A percentile compares a stretch with the other conserved stretches of the same genome.
Evolutionary conservation across 2,329 filamentous ascomycete species (phyloP).

Genomic region (Metarhizium humberi): DNA sequence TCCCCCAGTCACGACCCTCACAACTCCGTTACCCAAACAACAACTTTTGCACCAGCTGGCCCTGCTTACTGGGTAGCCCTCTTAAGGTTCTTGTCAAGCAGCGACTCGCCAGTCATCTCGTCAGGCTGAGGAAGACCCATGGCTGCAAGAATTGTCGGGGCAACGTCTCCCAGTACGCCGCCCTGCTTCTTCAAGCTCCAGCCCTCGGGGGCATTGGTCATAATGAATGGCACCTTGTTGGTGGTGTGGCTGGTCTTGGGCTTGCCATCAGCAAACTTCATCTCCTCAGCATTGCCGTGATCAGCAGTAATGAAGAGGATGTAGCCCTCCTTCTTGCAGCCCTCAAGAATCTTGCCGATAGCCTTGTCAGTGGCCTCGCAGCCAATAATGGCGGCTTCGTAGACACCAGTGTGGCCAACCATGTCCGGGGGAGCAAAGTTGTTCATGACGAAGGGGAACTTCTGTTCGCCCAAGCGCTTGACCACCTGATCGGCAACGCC

Average conservation of each 20-base stretch:
- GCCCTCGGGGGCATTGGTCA: slow-evolving; percentile 89
- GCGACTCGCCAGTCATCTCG: slow-evolving; percentile 82
- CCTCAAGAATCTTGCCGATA: slow-evolving; percentile 86
- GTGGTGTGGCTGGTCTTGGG: slow-evolving; percentile 97
- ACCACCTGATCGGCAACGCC: slow-evolving; percentile 81
- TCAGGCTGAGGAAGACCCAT: slow-evolving; percentile 88
- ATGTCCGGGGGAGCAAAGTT: slow-evolving; percentile 99
- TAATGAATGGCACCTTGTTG: slow-evolving; percentile 95
- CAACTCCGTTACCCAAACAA: slow-evolving; percentile 4
- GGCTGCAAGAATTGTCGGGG: slow-evolving; percentile 80
- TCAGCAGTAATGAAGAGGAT: slow-evolving; percentile 92
- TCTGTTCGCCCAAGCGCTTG: slow-evolving; percentile 75
- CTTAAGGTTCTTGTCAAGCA: slow-evolving; percentile 64
- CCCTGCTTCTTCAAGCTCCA: slow-evolving; percentile 77
- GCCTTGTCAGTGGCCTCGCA: slow-evolving; percentile 83
- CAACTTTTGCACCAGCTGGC: slow-evolving; percentile 7
- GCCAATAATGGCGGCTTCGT: slow-evolving; percentile 83
- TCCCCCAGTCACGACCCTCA: not conserved
- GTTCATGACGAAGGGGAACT: slow-evolving; percentile 98
- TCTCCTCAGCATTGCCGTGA: slow-evolving; percentile 98
- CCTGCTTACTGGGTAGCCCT: slow-evolving; percentile 16
- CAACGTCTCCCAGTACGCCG: slow-evolving; percentile 93
- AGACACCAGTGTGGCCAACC: slow-evolving; percentile 97
- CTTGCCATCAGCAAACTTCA: slow-evolving; percentile 91
- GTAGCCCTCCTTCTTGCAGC: slow-evolving; percentile 88